These are phyloP conservation scores for Tetraselmis striata DNA, from an alignment of 139 green algal species.

Conservation along the genomic window DNA sequence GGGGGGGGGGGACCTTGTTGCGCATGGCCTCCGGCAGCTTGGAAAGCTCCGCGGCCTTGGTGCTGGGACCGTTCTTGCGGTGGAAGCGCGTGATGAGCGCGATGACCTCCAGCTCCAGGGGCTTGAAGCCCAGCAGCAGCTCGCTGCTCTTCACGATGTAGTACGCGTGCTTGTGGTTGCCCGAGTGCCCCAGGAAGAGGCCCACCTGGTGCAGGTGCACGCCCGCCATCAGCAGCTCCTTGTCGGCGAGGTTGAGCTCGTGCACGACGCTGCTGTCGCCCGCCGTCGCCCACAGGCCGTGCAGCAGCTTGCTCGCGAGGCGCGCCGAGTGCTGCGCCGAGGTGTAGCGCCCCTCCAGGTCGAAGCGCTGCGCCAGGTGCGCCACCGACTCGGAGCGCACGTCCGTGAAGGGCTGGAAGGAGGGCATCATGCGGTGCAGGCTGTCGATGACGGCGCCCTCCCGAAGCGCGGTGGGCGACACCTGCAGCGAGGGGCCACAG, in stretches of 20 bases:
- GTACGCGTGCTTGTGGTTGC: constrained; percentile 33
- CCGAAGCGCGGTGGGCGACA: constrained; percentile 30
- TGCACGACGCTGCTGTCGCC: background rate
- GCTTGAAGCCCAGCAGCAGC: constrained; percentile 26
- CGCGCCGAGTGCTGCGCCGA: constrained; percentile 20
- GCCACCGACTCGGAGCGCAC: constrained; percentile 21
- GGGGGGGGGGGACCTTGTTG: constrained; percentile 1
- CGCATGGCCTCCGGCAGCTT: constrained; percentile 17
- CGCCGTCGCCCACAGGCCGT: constrained; percentile 17
- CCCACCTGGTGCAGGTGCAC: constrained; percentile 4
- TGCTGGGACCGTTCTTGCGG: constrained; percentile 19
- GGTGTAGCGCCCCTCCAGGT: constrained; percentile 16
- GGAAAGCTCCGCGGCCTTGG: constrained; percentile 15
- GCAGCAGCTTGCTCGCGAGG: constrained; percentile 24
- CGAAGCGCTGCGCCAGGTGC: constrained; percentile 27
- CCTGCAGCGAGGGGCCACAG: constrained; percentile 15
- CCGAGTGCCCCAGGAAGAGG: constrained; percentile 33
- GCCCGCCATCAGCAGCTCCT: constrained; percentile 9
- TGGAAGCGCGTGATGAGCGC: constrained; percentile 26
- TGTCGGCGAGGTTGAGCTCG: background rate
- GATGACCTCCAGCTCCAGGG: constrained; percentile 33
- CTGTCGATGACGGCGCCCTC: constrained; percentile 35
- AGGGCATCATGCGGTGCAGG: background rate
- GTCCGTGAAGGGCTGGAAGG: constrained; percentile 14
- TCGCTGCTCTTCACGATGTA: constrained; percentile 40